These are phyloP conservation scores for Backusella tarrabulga DNA, from an alignment of 192 early-diverging fungal genomes.

Conservation along the genomic window DNA sequence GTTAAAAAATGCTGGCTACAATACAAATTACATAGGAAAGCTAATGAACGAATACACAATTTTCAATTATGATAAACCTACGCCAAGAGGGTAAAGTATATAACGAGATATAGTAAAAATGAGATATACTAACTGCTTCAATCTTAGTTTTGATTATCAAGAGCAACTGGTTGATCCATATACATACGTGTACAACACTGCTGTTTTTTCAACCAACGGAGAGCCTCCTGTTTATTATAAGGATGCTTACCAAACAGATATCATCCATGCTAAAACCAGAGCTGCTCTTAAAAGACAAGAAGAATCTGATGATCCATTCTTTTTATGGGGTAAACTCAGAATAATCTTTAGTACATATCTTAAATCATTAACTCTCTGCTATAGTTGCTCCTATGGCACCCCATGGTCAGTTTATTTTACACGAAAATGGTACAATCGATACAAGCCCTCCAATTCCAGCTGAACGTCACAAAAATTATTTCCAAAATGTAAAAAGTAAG, in stretches of 20 bases:
- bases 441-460: constrained; percentile 58
- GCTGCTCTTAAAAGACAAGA: constrained; percentile 42
- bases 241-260: constrained; percentile 55
- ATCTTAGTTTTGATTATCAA: constrained; percentile 11
- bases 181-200: constrained; percentile 54
- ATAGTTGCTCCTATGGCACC: constrained; percentile 60
- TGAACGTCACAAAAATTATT: constrained; percentile 54
- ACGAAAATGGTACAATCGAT: constrained; percentile 14
- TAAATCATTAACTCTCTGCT: constrained; percentile 36
- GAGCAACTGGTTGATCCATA: constrained; percentile 51
- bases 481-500: constrained; percentile 44
- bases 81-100: constrained; percentile 29
- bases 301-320: constrained; percentile 41
- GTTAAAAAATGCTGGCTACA: constrained; percentile 56
- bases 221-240: constrained; percentile 45
- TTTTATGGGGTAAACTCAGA: constrained; percentile 32
- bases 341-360: not conserved
- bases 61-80: constrained; percentile 35
- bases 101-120: not conserved
- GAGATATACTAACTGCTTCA: not conserved
- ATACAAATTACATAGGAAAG: constrained; percentile 69
- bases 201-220: constrained; percentile 60
- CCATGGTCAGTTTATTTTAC: constrained; percentile 51
- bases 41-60: constrained; percentile 53
- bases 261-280: constrained; percentile 50